Base-by-base conservation (phyloP, 2,329 filamentous ascomycete species). In the Fusarium mexicanum region DNA sequence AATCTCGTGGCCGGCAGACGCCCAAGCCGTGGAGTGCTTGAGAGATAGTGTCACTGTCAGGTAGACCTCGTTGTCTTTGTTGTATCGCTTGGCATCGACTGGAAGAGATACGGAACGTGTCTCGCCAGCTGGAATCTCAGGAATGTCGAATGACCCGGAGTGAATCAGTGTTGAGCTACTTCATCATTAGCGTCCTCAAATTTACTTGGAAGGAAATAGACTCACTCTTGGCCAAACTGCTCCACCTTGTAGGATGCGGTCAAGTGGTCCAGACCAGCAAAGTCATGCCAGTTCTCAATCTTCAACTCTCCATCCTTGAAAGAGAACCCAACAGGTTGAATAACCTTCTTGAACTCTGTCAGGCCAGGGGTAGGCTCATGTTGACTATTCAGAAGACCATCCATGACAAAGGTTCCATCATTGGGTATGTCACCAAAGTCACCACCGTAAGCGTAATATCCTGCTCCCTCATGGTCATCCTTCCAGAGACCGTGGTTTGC, bases 351-450 rank as follows among this genome's bases (percentile, higher is more conserved):
- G 47, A 86, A 84, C 76, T 92, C 89, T 5, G 83, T 75, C 58
- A 92, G 75, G 0, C 89, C 90, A 4, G 88, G 89, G 0, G 86
- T 89, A 1, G 90, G 87, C 18, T 84, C 82, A 74, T 92, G 90
- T 22, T 84, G 82, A 57, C 86, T 88, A 74, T 84, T 84, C 33
- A 87, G 81, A 9, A 91, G 77, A 1, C 90, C 90, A 73, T 91
- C 90, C 86, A 91, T 89, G 67, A 91, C 88, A 72, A 91, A 92
- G 1, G 86, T 88, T 5, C 85, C 85, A 66, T 91, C 90, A 67
- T 91, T 89, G 1, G 90, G 90, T 5, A 82, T 78, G 66, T 92
- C 90, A 3, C 87, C 88, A 80, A 91, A 92, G 75, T 92, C 89
- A 16, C 90, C 89, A 6, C 90, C 90, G 55, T 91, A 91, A 3